These are phyloP conservation scores for Russula brevipes DNA, from an alignment of 768 basidiomycete genomes.

Conservation along the genomic window DNA sequence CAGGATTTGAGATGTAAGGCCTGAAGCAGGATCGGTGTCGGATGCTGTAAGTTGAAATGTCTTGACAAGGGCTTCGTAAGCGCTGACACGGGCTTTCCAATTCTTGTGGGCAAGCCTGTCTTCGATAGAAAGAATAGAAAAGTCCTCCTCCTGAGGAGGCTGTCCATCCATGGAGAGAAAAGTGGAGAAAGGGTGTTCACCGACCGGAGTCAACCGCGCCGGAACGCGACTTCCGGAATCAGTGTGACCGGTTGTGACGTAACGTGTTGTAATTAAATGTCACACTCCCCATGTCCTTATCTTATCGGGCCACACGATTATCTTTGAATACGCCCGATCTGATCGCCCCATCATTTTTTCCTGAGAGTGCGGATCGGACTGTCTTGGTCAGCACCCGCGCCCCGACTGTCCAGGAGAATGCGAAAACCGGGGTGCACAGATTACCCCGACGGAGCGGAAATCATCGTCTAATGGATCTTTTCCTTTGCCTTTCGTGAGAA, in stretches of 20 bases:
- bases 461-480: no score
- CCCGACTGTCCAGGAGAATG: no score
- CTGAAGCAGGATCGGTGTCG: conserved; percentile 93
- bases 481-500: no score
- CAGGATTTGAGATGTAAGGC: conserved; percentile 74
- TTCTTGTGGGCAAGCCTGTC: conserved; percentile 92
- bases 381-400: no score
- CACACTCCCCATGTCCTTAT: neutral
- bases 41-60: conserved; percentile 85
- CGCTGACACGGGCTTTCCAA: conserved; percentile 97
- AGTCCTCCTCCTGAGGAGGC: conserved; percentile 92
- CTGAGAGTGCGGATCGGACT: no score
- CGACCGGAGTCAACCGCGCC: conserved; percentile 14
- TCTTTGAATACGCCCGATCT: no score
- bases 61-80: conserved; percentile 82
- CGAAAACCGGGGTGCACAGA: no score
- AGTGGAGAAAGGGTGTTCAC: conserved; percentile 22
- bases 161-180: conserved; percentile 71
- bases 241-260: conserved; percentile 20
- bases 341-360: no score
- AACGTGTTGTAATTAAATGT: conserved; percentile 11
- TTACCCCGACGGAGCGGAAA: no score
- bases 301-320: no score
- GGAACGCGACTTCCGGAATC: conserved; percentile 4
- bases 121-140: conserved; percentile 66